These are phyloP conservation scores for Trametes elegans DNA, from an alignment of 768 basidiomycete genomes.

Conservation along the genomic window DNA sequence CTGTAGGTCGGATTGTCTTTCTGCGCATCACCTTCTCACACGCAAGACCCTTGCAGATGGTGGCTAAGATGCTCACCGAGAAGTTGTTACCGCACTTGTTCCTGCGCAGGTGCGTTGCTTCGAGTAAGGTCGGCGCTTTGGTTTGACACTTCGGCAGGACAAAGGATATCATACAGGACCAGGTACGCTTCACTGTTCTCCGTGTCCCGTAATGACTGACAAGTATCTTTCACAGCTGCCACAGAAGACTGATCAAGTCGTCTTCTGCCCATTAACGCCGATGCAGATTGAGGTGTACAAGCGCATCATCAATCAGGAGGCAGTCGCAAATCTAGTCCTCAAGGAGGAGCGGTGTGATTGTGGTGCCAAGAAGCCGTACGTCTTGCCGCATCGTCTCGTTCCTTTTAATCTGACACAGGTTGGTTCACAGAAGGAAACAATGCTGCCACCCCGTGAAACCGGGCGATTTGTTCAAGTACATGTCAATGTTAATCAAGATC, in stretches of 20 bases:
- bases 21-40: background rate
- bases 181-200: conserved; percentile 37
- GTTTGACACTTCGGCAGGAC: conserved; percentile 42
- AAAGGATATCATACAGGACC: conserved; percentile 72
- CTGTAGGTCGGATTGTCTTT: conserved; percentile 34
- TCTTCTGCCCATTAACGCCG: conserved; percentile 85
- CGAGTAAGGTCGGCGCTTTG: background rate
- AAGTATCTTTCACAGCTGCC: conserved; percentile 56
- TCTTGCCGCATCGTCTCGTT: background rate
- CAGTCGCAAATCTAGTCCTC: conserved; percentile 68
- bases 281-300: conserved; percentile 75
- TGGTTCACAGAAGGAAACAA: conserved; percentile 47
- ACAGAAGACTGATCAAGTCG: conserved; percentile 84
- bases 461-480: conserved; percentile 68
- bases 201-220: background rate
- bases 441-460: conserved; percentile 49
- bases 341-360: conserved; percentile 77
- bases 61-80: conserved; percentile 60
- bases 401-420: conserved; percentile 29
- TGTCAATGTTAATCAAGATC: conserved; percentile 80
- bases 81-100: conserved; percentile 81
- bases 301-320: conserved; percentile 57
- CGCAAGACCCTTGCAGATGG: conserved; percentile 37
- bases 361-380: conserved; percentile 53
- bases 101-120: conserved; percentile 57